Evolutionary conservation across 2,329 filamentous ascomycete genomes (phyloP), one percentile per base, ranked within the genome.

Genomic region (Paecilomyces variotii): DNA sequence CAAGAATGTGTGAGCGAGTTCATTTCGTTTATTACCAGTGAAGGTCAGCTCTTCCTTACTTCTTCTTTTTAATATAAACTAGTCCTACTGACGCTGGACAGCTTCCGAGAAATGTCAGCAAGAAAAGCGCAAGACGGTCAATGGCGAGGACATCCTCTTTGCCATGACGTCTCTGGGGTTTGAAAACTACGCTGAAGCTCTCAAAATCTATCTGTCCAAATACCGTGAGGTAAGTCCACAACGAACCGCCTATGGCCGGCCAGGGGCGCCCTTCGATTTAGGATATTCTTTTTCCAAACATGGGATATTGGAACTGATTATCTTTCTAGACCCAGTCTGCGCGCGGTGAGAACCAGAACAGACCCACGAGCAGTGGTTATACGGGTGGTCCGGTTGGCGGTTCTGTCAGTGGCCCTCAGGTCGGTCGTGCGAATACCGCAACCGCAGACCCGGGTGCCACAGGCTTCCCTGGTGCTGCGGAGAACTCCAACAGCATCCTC

Each of bases 1-100:
- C 94, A 99, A 76, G 94, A 99, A 77, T 99, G 94, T 72, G 94
- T 99, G 60, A 97, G 92, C 86, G 94, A 99, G 79, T 99, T 99
- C 77, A 99, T 99, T 80, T 96, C 91, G 5, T 99, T 99, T 82
- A 97, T 99, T 73, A 99, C 94, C 35, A 97, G 93, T 75, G 94
- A 99, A 83, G 94, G 94, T 96, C 76, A 14, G 39, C 14, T 45
- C 34, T 14, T 30, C 2, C 3, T 32, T 59, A 30, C 56, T 39
- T 45, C 53, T 25, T 45, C 32, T 52, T 57, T n/a, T 45, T 4
- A 4, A 45, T 3, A 2, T 39, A 14, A 19, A n/a, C n/a, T 19
- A 6, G 6, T 9, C 12, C 35, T 45, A 4, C 39, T 45, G n/a
- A 45, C 12, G 24, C n/a, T 26, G 19, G 51, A 26, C 50, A 97